Evolutionary conservation across 352 stramenopile species (phyloP), one percentile per base, ranked within the genome.

Genomic region (Pythium apleroticum): DNA sequence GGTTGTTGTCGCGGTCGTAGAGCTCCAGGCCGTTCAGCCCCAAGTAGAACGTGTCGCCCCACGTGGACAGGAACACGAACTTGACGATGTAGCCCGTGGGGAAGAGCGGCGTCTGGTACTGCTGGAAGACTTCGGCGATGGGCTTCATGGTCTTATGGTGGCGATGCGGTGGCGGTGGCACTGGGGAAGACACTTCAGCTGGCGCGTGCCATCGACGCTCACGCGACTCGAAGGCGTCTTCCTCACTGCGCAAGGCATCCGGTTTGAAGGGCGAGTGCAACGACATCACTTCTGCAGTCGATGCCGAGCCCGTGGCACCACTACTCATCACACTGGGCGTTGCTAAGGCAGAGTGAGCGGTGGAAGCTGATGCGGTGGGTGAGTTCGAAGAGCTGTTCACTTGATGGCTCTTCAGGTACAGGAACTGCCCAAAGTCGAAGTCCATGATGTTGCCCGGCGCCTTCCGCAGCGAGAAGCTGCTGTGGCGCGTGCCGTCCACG

Each of bases 21-120:
- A 96, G 59, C 74, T 96, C 88, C 5, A 95, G 57, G 3, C 78
- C 81, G 60, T 96, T 92, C 19, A 96, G 72, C 11, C 88, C 88
- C 15, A 96, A 41, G 64, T 92, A 95, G 58, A 88, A 88, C 37
- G 66, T 68, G 64, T 94, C 88, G 3, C 88, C 86, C 81, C 80
- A 95, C 1, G 86, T 91, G 4, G 81, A 88, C 45, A 79, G 54
- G 39, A 91, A 84, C 10, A 91, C 80, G 59, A 93, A 88, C 65
- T 97, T 94, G 73, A 97, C 73, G 31, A 95, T 92, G 76, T 88
- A 93, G 4, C 90, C 86, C 0, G 80, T 88, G 2, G 88, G 89
- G 49, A 91, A 91, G 3, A 96, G 64, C 28, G 84, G 82, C 11
- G 89, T 91, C 63, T 97, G 84, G 74, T 97, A 97, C 65, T 96